These are phyloP conservation scores for Starmerella vaccinii DNA, from an alignment of 805 yeast species.

Conservation along the genomic window DNA sequence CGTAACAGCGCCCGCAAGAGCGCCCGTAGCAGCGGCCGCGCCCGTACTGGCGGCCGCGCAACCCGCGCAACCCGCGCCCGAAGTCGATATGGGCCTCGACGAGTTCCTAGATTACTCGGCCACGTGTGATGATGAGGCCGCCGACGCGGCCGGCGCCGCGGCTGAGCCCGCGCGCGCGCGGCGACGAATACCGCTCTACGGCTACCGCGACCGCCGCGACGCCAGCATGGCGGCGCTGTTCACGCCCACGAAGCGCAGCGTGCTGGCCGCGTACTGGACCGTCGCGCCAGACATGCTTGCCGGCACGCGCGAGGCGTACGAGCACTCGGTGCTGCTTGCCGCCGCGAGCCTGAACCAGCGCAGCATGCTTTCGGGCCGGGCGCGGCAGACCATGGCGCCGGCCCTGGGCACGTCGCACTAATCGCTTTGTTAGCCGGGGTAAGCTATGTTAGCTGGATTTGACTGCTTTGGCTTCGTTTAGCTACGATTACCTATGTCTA, in stretches of 20 bases:
- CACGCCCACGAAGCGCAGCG: conserved; percentile 21
- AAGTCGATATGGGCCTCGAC: neutral
- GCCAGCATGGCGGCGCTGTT: conserved; percentile 14
- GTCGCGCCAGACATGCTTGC: conserved; percentile 21
- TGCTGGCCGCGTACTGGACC: conserved; percentile 27
- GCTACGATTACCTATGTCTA: too few relatives aligned
- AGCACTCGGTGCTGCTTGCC: conserved; percentile 23
- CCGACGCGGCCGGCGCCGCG: neutral
- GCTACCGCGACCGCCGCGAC: conserved; percentile 6
- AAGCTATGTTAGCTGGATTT: too few relatives aligned
- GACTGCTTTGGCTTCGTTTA: too few relatives aligned
- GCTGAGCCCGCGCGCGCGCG: neutral
- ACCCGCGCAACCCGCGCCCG: neutral
- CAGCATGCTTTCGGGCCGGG: conserved; percentile 28
- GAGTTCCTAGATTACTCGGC: conserved; percentile 8
- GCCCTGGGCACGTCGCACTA: conserved; percentile 8
- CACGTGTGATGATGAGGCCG: neutral
- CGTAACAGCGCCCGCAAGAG: too few relatives aligned
- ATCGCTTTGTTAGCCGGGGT: neutral
- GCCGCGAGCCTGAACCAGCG: conserved; percentile 27
- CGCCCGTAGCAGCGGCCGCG: neutral
- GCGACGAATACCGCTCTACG: conserved; percentile 4
- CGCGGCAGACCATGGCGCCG: conserved; percentile 29
- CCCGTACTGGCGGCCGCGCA: too few relatives aligned
- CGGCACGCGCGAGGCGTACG: conserved; percentile 22